Percentiles rank a stretch among this genome's conserved stretches.
Conservation (phyloP, 2,329 filamentous ascomycete species). For the Talaromyces sp. region DNA sequence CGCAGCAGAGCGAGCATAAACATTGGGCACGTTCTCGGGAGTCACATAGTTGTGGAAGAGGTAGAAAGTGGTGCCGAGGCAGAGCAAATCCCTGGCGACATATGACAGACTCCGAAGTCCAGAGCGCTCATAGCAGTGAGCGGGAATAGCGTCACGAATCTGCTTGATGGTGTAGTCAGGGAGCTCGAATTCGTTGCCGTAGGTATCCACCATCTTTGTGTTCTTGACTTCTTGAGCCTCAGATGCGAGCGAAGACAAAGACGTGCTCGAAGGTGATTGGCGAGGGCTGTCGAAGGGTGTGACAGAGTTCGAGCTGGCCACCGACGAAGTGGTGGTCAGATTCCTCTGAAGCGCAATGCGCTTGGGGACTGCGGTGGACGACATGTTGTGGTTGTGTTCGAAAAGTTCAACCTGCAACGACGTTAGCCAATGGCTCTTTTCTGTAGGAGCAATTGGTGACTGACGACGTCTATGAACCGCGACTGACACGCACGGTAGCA, state of each 20-base stretch:
- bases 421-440: neutral
- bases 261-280: constrained; percentile 75
- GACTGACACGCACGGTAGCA: neutral
- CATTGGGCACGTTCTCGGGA: constrained; percentile 73
- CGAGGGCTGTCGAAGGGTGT: constrained; percentile 60
- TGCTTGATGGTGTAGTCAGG: constrained; percentile 98
- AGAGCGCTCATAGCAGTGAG: constrained; percentile 93
- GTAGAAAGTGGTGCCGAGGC: constrained; percentile 74
- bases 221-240: constrained; percentile 47
- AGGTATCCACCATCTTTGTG: constrained; percentile 74
- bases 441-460: neutral
- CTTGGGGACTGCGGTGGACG: constrained; percentile 48
- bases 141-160: constrained; percentile 92
- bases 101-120: constrained; percentile 71
- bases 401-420: constrained; percentile 9
- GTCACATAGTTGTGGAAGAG: constrained; percentile 87
- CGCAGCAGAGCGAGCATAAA: constrained; percentile 60
- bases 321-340: constrained; percentile 54
- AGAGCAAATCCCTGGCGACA: constrained; percentile 74
- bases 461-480: neutral
- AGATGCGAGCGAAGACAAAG: constrained; percentile 82
- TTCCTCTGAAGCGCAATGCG: constrained; percentile 51
- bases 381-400: constrained; percentile 34
- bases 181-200: constrained; percentile 89
- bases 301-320: constrained; percentile 51